These are phyloP conservation scores for Hericium coralloides DNA, from an alignment of 768 basidiomycete species.

Conservation along the genomic window DNA sequence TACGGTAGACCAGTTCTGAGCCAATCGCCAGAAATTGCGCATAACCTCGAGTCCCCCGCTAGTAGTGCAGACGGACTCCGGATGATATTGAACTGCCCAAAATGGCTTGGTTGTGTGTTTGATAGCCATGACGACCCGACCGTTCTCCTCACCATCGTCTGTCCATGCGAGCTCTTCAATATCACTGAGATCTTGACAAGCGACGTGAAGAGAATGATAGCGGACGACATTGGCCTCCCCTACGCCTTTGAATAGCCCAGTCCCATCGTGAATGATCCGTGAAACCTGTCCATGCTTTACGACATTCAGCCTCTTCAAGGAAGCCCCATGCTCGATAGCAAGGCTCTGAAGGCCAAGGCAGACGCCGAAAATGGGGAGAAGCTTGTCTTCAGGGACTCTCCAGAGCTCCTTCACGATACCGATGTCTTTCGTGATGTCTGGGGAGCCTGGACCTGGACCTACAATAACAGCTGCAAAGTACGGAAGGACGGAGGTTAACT, in stretches of 20 bases:
- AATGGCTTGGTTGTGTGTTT: slow-evolving; percentile 59
- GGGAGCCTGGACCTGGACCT: slow-evolving; percentile 79
- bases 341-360: slow-evolving; percentile 80
- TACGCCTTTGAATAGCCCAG: slow-evolving; percentile 53
- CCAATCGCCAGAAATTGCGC: slow-evolving; percentile 66
- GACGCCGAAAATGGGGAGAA: slow-evolving; percentile 74
- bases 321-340: slow-evolving; percentile 53
- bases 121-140: slow-evolving; percentile 65
- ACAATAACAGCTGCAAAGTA: slow-evolving; percentile 65
- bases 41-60: slow-evolving; percentile 62
- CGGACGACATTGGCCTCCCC: slow-evolving; percentile 53
- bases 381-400: slow-evolving; percentile 40
- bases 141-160: slow-evolving; percentile 58
- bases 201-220: slow-evolving; percentile 72
- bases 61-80: slow-evolving; percentile 70
- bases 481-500: slow-evolving; percentile 43
- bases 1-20: slow-evolving; percentile 43
- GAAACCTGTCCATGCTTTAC: slow-evolving; percentile 83
- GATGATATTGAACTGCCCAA: slow-evolving; percentile 88
- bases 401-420: slow-evolving; percentile 67
- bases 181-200: slow-evolving; percentile 34
- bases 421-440: slow-evolving; percentile 48
- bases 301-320: slow-evolving; percentile 44
- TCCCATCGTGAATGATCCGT: slow-evolving; percentile 44
- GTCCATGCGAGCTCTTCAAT: slow-evolving; percentile 68